A percentile compares a stretch with the other conserved stretches of the same genome.
Conservation (phyloP, 371 early-diverging fungal species). For the Mortierella sp. region DNA sequence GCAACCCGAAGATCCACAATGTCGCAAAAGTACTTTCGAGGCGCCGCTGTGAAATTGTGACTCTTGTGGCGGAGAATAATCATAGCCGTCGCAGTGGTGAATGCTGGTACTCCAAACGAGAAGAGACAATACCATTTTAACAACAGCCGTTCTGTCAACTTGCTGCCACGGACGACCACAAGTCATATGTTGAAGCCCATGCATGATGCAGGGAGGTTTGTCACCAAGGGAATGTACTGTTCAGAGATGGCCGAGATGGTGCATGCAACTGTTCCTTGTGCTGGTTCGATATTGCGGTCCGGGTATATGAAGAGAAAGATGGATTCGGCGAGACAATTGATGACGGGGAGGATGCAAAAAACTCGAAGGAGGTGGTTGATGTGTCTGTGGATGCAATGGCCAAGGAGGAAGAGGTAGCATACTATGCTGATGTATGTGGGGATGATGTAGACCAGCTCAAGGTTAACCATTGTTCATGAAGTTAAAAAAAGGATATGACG, state of each 20-base stretch:
- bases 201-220: not conserved
- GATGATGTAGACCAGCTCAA: constrained; percentile 31
- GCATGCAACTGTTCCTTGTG: not conserved
- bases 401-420: not conserved
- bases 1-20: not conserved
- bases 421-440: not conserved
- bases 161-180: not conserved
- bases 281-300: not conserved
- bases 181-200: not conserved
- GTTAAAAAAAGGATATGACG: constrained; percentile 32
- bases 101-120: not conserved
- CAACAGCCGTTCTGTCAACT: not conserved
- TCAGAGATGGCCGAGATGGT: not conserved
- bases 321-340: not conserved
- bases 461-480: constrained; percentile 50
- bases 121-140: not conserved
- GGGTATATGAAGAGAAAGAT: constrained; percentile 2
- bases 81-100: not conserved
- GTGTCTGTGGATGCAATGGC: not conserved
- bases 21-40: constrained; percentile 6
- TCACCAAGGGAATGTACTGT: not conserved
- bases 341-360: not conserved
- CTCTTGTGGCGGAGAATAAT: not conserved
- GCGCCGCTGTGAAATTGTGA: not conserved
- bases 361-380: not conserved